Conservation (phyloP, 768 basidiomycete genomes). For the Amanita subjunquillea region DNA sequence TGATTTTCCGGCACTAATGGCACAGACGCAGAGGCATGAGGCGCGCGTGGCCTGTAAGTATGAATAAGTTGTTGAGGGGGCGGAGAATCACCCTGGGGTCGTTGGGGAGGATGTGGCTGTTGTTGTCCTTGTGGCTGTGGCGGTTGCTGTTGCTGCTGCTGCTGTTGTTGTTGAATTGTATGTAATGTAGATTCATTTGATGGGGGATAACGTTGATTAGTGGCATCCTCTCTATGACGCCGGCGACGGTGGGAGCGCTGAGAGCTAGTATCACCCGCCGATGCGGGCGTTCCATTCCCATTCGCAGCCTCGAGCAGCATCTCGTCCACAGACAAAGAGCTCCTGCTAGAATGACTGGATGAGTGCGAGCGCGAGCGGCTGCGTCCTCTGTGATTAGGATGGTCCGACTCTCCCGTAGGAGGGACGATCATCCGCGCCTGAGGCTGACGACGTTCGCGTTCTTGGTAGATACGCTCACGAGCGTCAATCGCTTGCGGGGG, state of each 20-base stretch:
- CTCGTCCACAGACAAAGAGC: slow-evolving; percentile 32
- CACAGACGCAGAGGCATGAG: slow-evolving; percentile 6
- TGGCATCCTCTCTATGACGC: not conserved
- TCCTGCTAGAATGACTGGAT: slow-evolving; percentile 23
- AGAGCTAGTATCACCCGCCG: not conserved
- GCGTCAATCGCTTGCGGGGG: slow-evolving; percentile 3
- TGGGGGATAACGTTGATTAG: slow-evolving; percentile 1
- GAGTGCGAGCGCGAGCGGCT: slow-evolving; percentile 17
- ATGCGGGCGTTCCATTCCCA: slow-evolving; percentile 1
- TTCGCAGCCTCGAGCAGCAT: slow-evolving; percentile 26
- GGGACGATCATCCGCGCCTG: slow-evolving; percentile 8
- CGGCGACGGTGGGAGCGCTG: slow-evolving; percentile 5
- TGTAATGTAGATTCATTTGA: not conserved
- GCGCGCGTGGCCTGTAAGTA: slow-evolving; percentile 6
- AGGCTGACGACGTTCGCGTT: not conserved
- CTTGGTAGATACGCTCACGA: slow-evolving; percentile 6
- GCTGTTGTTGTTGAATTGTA: slow-evolving; percentile 1
- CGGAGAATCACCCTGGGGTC: slow-evolving; percentile 1
- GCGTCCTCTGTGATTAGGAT: slow-evolving; percentile 8
- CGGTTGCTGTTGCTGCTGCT: not conserved
- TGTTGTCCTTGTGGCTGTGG: not conserved
- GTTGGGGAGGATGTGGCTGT: not conserved
- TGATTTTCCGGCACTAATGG: slow-evolving; percentile 9
- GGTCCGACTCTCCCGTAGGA: slow-evolving; percentile 3
- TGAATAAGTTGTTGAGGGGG: slow-evolving; percentile 1